Evolutionary conservation across 805 yeast species (phyloP).

Genomic region (Wickerhamomyces mucosus): DNA sequence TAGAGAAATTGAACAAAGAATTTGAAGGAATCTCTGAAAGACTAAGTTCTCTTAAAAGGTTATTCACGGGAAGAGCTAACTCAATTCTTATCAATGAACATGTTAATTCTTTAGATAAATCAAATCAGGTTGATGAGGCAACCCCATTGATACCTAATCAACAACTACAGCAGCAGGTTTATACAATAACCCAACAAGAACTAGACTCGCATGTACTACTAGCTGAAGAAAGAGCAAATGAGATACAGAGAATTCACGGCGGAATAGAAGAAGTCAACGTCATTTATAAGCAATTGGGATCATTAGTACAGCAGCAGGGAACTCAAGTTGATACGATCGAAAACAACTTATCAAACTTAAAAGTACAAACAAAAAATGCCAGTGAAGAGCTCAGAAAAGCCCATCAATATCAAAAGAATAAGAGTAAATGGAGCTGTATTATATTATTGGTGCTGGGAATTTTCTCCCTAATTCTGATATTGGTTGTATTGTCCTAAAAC

Average conservation of each 20-base stretch:
- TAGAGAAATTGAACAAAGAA: constrained; percentile 42
- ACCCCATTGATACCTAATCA: constrained; percentile 18
- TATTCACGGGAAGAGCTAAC: constrained; percentile 40
- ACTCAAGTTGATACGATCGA: constrained; percentile 77
- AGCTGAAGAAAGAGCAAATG: constrained; percentile 65
- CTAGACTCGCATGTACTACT: constrained; percentile 54
- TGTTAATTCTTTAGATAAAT: neutral
- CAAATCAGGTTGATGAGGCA: constrained; percentile 6
- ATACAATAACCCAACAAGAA: constrained; percentile 34
- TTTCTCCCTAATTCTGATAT: constrained; percentile 45
- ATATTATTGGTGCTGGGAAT: constrained; percentile 49
- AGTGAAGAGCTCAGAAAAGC: constrained; percentile 64
- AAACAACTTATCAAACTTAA: constrained; percentile 58
- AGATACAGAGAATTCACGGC: constrained; percentile 59
- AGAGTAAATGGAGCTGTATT: constrained; percentile 68
- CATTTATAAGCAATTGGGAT: constrained; percentile 73
- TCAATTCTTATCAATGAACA: constrained; percentile 26
- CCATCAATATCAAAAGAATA: constrained; percentile 58
- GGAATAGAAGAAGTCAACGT: constrained; percentile 82
- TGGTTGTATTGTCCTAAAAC: constrained; percentile 31
- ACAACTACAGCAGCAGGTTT: constrained; percentile 28
- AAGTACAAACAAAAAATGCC: constrained; percentile 60
- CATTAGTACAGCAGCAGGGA: constrained; percentile 77
- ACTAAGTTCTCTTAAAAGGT: constrained; percentile 32
- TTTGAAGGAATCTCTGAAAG: constrained; percentile 40